Base-by-base conservation (phyloP, 495 filamentous ascomycete species). In the Recurvomyces mirabilis region DNA sequence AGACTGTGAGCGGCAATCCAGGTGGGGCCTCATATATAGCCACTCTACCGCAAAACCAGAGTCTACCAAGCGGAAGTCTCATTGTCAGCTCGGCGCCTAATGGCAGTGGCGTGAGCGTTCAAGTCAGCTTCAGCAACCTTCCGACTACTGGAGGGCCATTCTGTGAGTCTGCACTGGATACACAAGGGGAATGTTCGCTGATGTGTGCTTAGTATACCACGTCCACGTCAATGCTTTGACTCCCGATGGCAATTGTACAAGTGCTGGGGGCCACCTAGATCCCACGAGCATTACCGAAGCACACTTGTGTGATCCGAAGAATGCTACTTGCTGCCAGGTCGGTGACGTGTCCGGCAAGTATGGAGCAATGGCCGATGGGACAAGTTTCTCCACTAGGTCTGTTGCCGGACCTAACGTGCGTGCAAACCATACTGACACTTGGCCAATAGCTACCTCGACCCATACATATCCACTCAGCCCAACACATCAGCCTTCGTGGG, bases 341-440 rank as follows among this genome's bases (percentile, higher is more conserved):
- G 87, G 87, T 47, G 87, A 94, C 63, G 64, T 93, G 39, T 71
- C 74, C 51, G 87, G 87, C 55, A 94, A 93, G 69, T 72, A 87
- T 55, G 83, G 81, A 41, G 69, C 68, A 32, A 77, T 88, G 57
- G 20, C 4, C 4, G 69, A 61, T 26, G 62, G 49, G 19, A 67
- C 67, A 22, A 33, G 48, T 19, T 65, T 57, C 48, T 32, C 56
- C 12, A 54, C 60, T 6, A 41, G 15, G 63, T 65, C 51, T 43
- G n/a, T n/a, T n/a, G n/a, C n/a, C n/a, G n/a, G n/a, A n/a, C n/a
- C n/a, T n/a, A n/a, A n/a, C n/a, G 12, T 21, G 19, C 35, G 21
- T 5, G n/a, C 30, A n/a, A 21, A 6, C 12, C 19, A 21, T 31
- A 15, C 14, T 31, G 14, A 45, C 22, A 34, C 12, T 4, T 30